Conservation (phyloP, 2,329 filamentous ascomycete genomes). For the Paecilomyces dactylethromorphus region DNA sequence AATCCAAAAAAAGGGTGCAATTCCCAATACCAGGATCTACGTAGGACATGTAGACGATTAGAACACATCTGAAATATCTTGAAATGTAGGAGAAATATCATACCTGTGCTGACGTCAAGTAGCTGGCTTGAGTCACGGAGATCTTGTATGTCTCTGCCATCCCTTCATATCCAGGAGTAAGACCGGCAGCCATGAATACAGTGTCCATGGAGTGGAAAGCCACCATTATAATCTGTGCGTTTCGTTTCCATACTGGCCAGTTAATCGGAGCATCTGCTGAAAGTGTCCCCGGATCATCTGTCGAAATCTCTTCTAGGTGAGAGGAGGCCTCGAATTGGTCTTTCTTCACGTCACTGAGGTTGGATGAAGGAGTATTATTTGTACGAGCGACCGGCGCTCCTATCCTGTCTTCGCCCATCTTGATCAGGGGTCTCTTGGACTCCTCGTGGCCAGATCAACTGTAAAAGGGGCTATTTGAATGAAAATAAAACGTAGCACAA, state of each 20-base stretch:
- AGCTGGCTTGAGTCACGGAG: conserved; percentile 42
- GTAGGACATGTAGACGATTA: not conserved
- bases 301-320: not conserved
- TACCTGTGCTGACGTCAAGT: conserved; percentile 45
- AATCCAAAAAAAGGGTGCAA: conserved; percentile 49
- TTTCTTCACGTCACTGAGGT: not conserved
- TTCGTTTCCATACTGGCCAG: conserved; percentile 47
- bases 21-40: conserved; percentile 46
- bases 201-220: conserved; percentile 50
- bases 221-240: conserved; percentile 46
- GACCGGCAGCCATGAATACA: conserved; percentile 46
- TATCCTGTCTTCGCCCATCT: not conserved
- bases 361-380: not conserved
- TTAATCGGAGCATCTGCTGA: conserved; percentile 23
- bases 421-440: too few species aligned
- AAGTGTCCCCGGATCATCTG: not conserved
- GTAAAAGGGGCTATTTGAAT: not conserved
- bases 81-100: not conserved
- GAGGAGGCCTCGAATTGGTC: not conserved
- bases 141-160: conserved; percentile 46
- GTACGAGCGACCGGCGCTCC: not conserved
- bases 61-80: not conserved
- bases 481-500: not conserved
- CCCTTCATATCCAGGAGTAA: conserved; percentile 47
- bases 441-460: too few species aligned